Evolutionary conservation across 2,329 filamentous ascomycete species (phyloP), one percentile per base, ranked within the genome.

Genomic region (Beauveria brongniartii): DNA sequence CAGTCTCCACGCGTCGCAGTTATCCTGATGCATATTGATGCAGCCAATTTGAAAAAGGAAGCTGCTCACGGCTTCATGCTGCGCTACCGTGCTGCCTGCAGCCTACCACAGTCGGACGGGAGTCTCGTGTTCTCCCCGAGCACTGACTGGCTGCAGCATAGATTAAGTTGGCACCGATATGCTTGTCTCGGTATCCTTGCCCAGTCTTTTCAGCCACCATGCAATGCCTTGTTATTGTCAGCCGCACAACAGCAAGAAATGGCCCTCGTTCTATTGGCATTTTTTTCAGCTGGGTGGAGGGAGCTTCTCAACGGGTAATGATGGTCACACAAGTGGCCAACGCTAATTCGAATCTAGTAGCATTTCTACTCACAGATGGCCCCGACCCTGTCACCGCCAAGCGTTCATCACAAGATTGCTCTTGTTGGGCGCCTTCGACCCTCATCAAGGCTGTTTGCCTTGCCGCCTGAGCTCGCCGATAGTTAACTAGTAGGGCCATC

Each of bases 91-190:
- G 30, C 47, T 12, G 9, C 14, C 18, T n/a, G 30, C 37, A n/a
- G 9, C 20, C 44, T 43, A 40, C 24, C 46, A 44, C 44, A 34
- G 16, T 26, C 6, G 26, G 26, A 28, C 7, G 48, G 47, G 8
- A 2, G 20, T 56, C 28, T 24, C 41, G 28, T 46, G 44, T 57
- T 46, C 41, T 16, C 20, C 16, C 30, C n/a, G 8, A n/a, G 16
- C 30, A 41, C 37, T 52, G 46, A 58, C 46, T 58, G 55, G 55
- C 28, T 56, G 54, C 22, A 16, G 26, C 18, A 57, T 41, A 58
- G 37, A 59, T 59, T 59, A 52, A 52, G 47, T 48, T 59, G 52
- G 47, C 30, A 44, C 47, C 56, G 56, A 52, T 52, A 44, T 59
- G 22, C 22, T 8, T 55, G 18, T 30, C 37, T n/a, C 9, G 5